phyloP scores from a whole-genome alignment of 768 basidiomycete genomes.

The Tephrocybe sp. region DNA sequence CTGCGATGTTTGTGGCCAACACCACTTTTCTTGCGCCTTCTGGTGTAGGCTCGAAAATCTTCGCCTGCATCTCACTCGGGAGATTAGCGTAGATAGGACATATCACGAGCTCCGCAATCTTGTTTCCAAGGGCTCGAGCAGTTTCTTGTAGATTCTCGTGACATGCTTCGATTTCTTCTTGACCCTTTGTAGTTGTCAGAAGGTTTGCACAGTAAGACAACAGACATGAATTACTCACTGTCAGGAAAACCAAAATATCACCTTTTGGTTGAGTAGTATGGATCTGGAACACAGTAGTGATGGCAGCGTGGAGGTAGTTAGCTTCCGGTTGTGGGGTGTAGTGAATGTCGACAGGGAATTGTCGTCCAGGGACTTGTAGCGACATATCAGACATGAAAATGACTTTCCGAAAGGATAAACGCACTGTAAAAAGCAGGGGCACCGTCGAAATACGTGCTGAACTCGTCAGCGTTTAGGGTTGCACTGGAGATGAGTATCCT shows the following conservation, averaged over 20 bases:
- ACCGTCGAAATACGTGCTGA: slow-evolving; percentile 94
- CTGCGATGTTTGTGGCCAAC: slow-evolving; percentile 98
- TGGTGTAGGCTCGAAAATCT: slow-evolving; percentile 99
- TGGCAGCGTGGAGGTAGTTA: slow-evolving; percentile 97
- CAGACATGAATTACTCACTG: slow-evolving; percentile 44
- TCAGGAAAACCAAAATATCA: slow-evolving; percentile 96
- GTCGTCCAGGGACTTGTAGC: slow-evolving; percentile 83
- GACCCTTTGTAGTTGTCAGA: slow-evolving; percentile 54
- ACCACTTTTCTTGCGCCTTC: slow-evolving; percentile 97
- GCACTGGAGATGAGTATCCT: slow-evolving; percentile 92
- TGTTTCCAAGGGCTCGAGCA: slow-evolving; percentile 90
- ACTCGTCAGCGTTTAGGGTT: slow-evolving; percentile 97
- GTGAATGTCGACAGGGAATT: slow-evolving; percentile 97
- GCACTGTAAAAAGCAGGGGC: slow-evolving; percentile 92
- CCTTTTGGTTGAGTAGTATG: slow-evolving; percentile 98
- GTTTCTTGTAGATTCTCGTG: slow-evolving; percentile 97
- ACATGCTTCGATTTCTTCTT: slow-evolving; percentile 98
- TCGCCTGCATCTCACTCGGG: slow-evolving; percentile 99
- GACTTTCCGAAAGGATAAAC: slow-evolving; percentile 20
- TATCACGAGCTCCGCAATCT: slow-evolving; percentile 89
- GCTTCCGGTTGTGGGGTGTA: slow-evolving; percentile 99
- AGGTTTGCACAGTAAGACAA: neutral
- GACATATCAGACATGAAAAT: neutral
- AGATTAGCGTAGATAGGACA: slow-evolving; percentile 99
- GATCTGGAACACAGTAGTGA: slow-evolving; percentile 98